Conservation (phyloP, 768 basidiomycete genomes). For the Omphalotus guepiniiformis region DNA sequence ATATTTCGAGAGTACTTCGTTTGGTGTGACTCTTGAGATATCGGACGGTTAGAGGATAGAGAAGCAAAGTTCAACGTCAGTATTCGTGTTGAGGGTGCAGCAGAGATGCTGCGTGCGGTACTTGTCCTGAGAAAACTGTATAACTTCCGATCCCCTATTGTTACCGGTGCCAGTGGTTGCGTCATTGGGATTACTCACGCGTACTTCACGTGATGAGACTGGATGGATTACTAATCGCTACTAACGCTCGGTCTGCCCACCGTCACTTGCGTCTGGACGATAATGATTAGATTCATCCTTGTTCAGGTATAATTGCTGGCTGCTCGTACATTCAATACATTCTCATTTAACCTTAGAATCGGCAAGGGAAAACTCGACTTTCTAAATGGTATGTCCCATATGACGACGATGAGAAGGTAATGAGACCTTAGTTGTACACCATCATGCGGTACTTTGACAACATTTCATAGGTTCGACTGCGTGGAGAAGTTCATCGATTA, state of each 20-base stretch:
- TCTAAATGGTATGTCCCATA: constrained; percentile 99
- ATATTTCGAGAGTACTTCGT: no score
- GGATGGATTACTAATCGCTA: no score
- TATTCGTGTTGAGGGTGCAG: no score
- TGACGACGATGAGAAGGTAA: constrained; percentile 97
- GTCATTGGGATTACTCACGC: no score
- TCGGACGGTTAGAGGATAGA: no score
- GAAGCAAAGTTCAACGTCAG: no score
- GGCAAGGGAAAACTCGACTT: constrained; percentile 95
- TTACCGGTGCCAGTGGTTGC: no score
- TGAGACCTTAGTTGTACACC: constrained; percentile 4
- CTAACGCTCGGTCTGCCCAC: not conserved
- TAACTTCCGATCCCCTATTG: no score
- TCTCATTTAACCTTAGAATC: constrained; percentile 62
- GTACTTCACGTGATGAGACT: no score
- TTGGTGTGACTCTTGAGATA: no score
- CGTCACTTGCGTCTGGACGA: constrained; percentile 4
- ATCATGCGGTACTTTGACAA: not conserved
- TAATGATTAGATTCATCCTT: constrained; percentile 96
- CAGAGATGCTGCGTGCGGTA: no score
- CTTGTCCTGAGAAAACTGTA: no score
- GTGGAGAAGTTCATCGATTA: constrained; percentile 94
- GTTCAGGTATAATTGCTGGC: constrained; percentile 66
- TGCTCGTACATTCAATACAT: not conserved
- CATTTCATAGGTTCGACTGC: constrained; percentile 68